Percentiles rank a stretch among this genome's conserved stretches.
Evolutionary conservation across 2,329 filamentous ascomycete species (phyloP).

Genomic region (Botrytis sinoallii): DNA sequence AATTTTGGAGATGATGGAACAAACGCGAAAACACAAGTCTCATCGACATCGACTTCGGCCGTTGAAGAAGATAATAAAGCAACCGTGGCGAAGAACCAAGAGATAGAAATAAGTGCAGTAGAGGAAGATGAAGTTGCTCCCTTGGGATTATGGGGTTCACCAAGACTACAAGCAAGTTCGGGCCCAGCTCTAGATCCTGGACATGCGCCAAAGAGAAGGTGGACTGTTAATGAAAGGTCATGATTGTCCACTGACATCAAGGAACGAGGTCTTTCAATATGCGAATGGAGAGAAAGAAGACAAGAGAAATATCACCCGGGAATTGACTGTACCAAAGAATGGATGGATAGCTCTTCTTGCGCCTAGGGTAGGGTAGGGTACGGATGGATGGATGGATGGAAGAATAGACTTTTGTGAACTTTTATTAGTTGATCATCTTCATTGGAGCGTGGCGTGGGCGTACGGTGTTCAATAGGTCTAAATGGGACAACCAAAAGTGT

Average conservation of each 20-base stretch:
- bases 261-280: background rate
- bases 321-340: too few species aligned
- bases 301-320: background rate
- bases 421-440: background rate
- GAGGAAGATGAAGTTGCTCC: constrained; percentile 38
- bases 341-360: background rate
- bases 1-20: constrained; percentile 44
- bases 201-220: constrained; percentile 48
- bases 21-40: background rate
- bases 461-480: background rate
- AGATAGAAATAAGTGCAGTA: background rate
- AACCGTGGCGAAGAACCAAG: background rate
- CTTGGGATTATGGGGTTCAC: constrained; percentile 45
- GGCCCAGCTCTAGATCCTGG: constrained; percentile 45
- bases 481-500: background rate
- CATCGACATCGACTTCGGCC: background rate
- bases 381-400: background rate
- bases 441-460: constrained; percentile 2
- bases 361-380: background rate
- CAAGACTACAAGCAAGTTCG: constrained; percentile 29
- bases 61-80: constrained; percentile 6
- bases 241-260: background rate
- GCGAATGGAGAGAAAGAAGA: background rate
- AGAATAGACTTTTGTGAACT: background rate
- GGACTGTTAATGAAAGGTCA: constrained; percentile 49